Evolutionary conservation across 2,329 filamentous ascomycete species (phyloP).

Genomic region (Penicillium glabrum): DNA sequence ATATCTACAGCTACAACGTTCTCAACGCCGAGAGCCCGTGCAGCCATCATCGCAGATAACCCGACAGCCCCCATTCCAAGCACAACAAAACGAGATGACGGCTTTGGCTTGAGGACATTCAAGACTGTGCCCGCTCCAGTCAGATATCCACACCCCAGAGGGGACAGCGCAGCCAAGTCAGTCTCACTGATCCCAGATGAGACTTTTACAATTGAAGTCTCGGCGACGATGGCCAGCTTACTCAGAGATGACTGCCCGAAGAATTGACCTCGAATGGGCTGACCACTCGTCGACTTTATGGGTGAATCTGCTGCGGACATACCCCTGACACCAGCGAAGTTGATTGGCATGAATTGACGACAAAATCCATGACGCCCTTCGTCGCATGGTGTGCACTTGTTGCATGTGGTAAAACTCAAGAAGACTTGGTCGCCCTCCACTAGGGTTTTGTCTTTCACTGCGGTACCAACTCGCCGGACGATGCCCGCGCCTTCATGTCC

Average conservation of each 20-base stretch:
- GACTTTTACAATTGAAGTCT: constrained; percentile 30
- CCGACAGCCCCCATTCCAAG: constrained; percentile 33
- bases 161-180: constrained; percentile 17
- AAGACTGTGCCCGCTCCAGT: constrained; percentile 35
- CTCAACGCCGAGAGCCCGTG: constrained; percentile 18
- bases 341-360: constrained; percentile 5
- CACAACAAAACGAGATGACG: constrained; percentile 22
- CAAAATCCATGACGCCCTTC: neutral
- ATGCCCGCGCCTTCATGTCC: constrained; percentile 29
- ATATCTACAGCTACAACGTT: constrained; percentile 49
- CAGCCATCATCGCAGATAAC: constrained; percentile 21
- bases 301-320: neutral
- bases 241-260: constrained; percentile 38
- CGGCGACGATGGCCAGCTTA: constrained; percentile 30
- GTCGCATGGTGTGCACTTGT: constrained; percentile 19
- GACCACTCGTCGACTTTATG: neutral
- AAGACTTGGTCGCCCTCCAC: constrained; percentile 32
- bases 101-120: constrained; percentile 26
- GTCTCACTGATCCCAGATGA: neutral
- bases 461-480: constrained; percentile 28
- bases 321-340: constrained; percentile 17
- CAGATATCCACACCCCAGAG: constrained; percentile 32
- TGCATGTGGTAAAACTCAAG: constrained; percentile 26
- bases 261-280: neutral
- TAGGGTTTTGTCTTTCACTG: constrained; percentile 23